Evolutionary conservation across 306 rosid species (phyloP).

Genomic region (Hippophae rhamnoides): DNA sequence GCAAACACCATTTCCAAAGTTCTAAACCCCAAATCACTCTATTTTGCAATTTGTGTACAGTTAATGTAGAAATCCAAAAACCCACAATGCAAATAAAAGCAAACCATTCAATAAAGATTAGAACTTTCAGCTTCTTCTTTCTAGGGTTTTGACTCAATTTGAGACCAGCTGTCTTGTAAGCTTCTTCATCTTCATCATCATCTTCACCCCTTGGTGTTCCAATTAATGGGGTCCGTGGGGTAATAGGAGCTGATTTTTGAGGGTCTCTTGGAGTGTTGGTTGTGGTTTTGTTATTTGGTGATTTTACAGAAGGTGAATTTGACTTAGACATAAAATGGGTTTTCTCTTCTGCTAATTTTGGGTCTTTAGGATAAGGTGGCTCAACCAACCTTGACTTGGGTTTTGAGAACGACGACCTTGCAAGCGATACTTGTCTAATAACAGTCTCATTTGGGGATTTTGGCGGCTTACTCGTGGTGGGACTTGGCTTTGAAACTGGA

Average conservation of each 20-base stretch:
- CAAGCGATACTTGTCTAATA: slow-evolving; percentile 19
- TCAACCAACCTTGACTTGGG: slow-evolving; percentile 63
- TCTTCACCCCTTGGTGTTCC: slow-evolving; percentile 30
- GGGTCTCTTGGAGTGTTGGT: slow-evolving; percentile 20
- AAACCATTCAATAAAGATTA: slow-evolving; percentile 31
- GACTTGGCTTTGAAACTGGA: slow-evolving; percentile 9
- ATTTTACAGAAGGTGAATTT: slow-evolving; percentile 14
- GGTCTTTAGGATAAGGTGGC: slow-evolving; percentile 26
- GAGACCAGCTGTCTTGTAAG: slow-evolving; percentile 47
- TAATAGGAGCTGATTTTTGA: slow-evolving; percentile 22
- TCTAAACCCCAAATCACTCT: slow-evolving; percentile 40
- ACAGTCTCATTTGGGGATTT: slow-evolving; percentile 22
- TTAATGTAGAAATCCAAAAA: slow-evolving; percentile 37
- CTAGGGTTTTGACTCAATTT: slow-evolving; percentile 32
- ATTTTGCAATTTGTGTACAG: slow-evolving; percentile 19
- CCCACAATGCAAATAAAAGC: slow-evolving; percentile 38
- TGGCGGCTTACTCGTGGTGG: slow-evolving; percentile 26
- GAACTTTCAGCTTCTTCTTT: slow-evolving; percentile 34
- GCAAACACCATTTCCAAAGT: slow-evolving; percentile 66
- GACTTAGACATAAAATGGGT: slow-evolving; percentile 9
- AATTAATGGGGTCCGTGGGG: slow-evolving; percentile 51
- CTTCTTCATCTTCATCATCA: slow-evolving; percentile 59
- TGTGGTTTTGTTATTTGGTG: slow-evolving; percentile 19
- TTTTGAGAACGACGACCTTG: slow-evolving; percentile 42
- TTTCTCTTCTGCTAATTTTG: slow-evolving; percentile 22